Percentiles rank a stretch among this genome's conserved stretches.
Conservation (phyloP, 2,329 filamentous ascomycete species). For the Exophiala sideris region DNA sequence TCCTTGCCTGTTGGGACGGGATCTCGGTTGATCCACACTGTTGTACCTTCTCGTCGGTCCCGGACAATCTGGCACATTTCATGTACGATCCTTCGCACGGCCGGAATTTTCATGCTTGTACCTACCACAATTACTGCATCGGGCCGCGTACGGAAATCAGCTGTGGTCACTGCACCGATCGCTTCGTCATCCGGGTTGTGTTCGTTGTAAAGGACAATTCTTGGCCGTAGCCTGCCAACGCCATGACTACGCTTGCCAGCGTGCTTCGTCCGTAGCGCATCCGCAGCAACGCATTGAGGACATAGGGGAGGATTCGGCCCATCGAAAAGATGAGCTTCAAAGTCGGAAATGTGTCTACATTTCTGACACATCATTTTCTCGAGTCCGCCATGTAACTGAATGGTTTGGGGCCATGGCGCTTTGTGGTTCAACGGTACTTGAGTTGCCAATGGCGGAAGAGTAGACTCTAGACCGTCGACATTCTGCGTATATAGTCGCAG, state of each 20-base stretch:
- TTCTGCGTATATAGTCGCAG: constrained; percentile 94
- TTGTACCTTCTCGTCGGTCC: constrained; percentile 75
- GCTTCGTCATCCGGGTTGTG: constrained; percentile 95
- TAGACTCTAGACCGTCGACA: constrained; percentile 90
- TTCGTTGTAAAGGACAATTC: constrained; percentile 97
- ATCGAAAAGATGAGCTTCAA: constrained; percentile 75
- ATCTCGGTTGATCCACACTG: constrained; percentile 92
- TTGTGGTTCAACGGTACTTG: constrained; percentile 77
- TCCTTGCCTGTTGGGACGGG: constrained; percentile 77
- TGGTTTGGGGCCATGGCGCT: constrained; percentile 86
- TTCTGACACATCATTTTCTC: constrained; percentile 97
- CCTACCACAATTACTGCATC: constrained; percentile 94
- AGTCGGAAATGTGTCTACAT: constrained; percentile 71
- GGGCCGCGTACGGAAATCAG: constrained; percentile 79
- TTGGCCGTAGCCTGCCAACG: constrained; percentile 80
- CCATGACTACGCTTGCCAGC: constrained; percentile 90
- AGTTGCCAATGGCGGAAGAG: constrained; percentile 74
- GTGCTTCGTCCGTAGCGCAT: constrained; percentile 69
- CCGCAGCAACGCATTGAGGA: constrained; percentile 67
- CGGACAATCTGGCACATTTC: constrained; percentile 88
- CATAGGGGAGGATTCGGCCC: constrained; percentile 82
- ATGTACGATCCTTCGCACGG: constrained; percentile 81
- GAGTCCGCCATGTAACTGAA: constrained; percentile 90
- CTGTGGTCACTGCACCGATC: constrained; percentile 83
- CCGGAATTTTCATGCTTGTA: constrained; percentile 91